Evolutionary conservation across 768 basidiomycete species (phyloP).

Genomic region (Russula sp.): DNA sequence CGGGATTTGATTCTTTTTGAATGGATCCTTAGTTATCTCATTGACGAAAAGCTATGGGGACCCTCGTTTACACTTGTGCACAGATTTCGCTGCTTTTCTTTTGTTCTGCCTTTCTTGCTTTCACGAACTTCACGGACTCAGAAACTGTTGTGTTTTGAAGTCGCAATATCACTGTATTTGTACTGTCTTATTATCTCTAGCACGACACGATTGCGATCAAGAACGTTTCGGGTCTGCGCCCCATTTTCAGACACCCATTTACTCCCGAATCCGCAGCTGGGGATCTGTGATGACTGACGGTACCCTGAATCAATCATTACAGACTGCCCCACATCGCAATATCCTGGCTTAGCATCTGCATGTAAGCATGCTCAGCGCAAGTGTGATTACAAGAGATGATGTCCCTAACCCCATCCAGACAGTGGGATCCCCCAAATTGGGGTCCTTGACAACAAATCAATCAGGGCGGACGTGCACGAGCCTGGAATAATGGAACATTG

Average conservation of each 20-base stretch:
- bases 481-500: background rate
- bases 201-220: background rate
- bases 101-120: background rate
- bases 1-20: background rate
- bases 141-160: background rate
- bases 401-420: background rate
- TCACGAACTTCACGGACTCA: background rate
- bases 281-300: background rate
- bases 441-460: conserved; percentile 2
- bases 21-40: background rate
- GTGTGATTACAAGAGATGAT: background rate
- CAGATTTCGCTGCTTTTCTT: background rate
- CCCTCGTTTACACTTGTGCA: background rate
- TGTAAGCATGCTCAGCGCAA: background rate
- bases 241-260: background rate
- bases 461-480: background rate
- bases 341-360: background rate
- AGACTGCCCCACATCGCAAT: background rate
- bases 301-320: background rate
- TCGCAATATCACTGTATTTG: conserved; percentile 17
- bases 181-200: conserved; percentile 5
- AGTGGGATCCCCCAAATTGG: background rate
- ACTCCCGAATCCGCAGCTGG: background rate
- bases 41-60: background rate
- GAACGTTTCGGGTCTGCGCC: background rate